Evolutionary conservation across 371 early-diverging fungal species (phyloP), one percentile per base, ranked within the genome.

Genomic region (Mucor racemosus): DNA sequence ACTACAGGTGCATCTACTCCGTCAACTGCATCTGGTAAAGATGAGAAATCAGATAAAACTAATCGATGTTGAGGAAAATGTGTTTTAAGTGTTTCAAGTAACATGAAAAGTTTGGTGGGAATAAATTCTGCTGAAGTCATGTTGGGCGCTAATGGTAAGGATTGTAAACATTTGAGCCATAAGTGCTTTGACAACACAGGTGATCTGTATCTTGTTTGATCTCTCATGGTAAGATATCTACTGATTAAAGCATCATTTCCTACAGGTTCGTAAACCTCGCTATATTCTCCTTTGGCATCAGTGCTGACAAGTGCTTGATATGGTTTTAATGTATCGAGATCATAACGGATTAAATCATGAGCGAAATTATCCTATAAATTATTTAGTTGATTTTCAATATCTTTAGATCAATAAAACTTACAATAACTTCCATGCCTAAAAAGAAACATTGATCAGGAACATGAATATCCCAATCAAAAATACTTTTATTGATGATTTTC

Each of bases 321-420:
- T 0, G 96, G 91, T 55, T 82, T 83, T 26, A 80, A 81, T 0
- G 86, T 89, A 1, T 77, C 77, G 17, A 72, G 68, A 69, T 94
- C 90, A 71, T 94, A 95, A 7, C 96, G 87, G 39, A 97, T 88
- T 35, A 95, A 68, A 72, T 97, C 98, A 68, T 97, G 97, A 0
- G 97, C 85, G 71, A 97, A 93, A 67, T 96, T 96, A 71, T 95
- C 95, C 86, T 91, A 54, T 35, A 26, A 1, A 26, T 1, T 26
- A 26, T 26, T 26, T 26, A 26, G 26, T 26, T 26, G 26, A 26
- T 26, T 26, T 26, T 26, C 26, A 26, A 26, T 26, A 26, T 26
- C 26, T 26, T 26, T 3, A 26, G 19, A 11, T 58, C 21, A 33
- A 36, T 11, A 15, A 10, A 26, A 79, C 84, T 72, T 77, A 92